Percentiles rank a stretch among this genome's conserved stretches.
Evolutionary conservation across 2,329 filamentous ascomycete genomes (phyloP).

Genomic region (Stagonosporopsis cucurbitacearum): DNA sequence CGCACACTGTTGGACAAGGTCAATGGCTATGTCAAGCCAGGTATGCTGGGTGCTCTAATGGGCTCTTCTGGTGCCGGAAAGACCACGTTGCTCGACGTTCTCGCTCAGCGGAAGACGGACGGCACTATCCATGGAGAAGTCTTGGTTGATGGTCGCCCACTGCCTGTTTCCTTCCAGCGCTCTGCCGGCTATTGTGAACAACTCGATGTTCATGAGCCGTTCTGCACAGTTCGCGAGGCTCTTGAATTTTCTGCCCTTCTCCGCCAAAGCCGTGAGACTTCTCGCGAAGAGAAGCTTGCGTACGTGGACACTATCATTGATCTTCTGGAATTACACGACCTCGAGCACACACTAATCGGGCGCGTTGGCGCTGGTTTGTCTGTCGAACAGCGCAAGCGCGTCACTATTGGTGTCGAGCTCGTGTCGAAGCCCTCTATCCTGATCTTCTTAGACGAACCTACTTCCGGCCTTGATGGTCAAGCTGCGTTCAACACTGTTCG

Average conservation of each 20-base stretch:
- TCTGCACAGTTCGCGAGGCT: conserved; percentile 38
- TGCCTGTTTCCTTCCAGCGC: conserved; percentile 38
- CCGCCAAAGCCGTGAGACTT: conserved; percentile 31
- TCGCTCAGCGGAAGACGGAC: conserved; percentile 38
- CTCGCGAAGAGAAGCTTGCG: conserved; percentile 32
- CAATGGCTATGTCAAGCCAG: conserved; percentile 61
- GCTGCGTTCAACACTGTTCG: conserved; percentile 74
- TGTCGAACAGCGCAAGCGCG: conserved; percentile 56
- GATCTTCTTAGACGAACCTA: conserved; percentile 77
- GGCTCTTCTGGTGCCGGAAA: conserved; percentile 45
- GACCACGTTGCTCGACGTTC: conserved; percentile 43
- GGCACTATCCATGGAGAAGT: conserved; percentile 39
- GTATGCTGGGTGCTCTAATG: conserved; percentile 50
- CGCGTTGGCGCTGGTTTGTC: conserved; percentile 36
- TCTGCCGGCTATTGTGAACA: conserved; percentile 46
- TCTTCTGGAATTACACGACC: conserved; percentile 34
- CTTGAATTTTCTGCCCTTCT: conserved; percentile 41
- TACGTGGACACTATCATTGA: conserved; percentile 40
- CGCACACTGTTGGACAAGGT: conserved; percentile 59
- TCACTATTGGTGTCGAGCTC: conserved; percentile 65
- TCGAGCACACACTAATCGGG: conserved; percentile 37
- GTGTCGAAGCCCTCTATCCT: conserved; percentile 70
- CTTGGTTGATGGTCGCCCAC: conserved; percentile 38
- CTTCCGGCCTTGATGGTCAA: conserved; percentile 72
- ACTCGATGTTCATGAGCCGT: conserved; percentile 39